Evolutionary conservation across 1,284 basidiomycete genomes (phyloP).

Genomic region (Tylopilus microsporus): DNA sequence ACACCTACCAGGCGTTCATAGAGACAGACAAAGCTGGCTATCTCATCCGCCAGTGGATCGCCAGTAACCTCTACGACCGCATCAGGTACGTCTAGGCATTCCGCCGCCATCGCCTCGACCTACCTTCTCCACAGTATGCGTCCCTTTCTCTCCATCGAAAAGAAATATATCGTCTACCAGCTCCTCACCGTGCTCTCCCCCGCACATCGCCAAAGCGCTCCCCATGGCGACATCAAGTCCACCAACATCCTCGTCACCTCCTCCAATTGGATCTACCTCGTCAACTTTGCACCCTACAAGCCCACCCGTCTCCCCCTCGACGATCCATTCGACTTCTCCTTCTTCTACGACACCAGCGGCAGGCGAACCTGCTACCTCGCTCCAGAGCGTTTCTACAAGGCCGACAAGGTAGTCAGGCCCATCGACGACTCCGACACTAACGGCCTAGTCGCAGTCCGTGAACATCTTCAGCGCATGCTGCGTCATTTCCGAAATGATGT

Average conservation of each 20-base stretch:
- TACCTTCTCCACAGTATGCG: slow-evolving; percentile 63
- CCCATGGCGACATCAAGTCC: slow-evolving; percentile 97
- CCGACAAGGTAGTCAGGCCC: slow-evolving; percentile 59
- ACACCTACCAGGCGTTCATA: slow-evolving; percentile 85
- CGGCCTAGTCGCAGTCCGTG: slow-evolving; percentile 87
- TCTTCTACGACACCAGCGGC: slow-evolving; percentile 95
- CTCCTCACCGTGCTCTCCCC: slow-evolving; percentile 82
- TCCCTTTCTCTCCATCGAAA: slow-evolving; percentile 93
- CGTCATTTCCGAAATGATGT: slow-evolving; percentile 87
- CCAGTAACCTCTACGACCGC: slow-evolving; percentile 93
- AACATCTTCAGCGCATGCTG: slow-evolving; percentile 97
- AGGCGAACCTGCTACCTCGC: slow-evolving; percentile 94
- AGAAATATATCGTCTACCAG: slow-evolving; percentile 98
- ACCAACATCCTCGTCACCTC: slow-evolving; percentile 97
- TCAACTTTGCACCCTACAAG: slow-evolving; percentile 97
- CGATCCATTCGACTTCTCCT: slow-evolving; percentile 96
- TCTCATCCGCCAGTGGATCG: slow-evolving; percentile 91
- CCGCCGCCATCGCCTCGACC: background rate
- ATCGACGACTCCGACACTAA: slow-evolving; percentile 47
- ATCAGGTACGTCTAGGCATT: slow-evolving; percentile 69
- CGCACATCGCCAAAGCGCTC: slow-evolving; percentile 75
- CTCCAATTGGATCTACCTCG: slow-evolving; percentile 92
- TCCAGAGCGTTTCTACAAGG: slow-evolving; percentile 91
- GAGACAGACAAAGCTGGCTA: slow-evolving; percentile 98
- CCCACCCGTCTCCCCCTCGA: slow-evolving; percentile 93